A percentile compares a stretch with the other conserved stretches of the same genome.
These are phyloP conservation scores for Malus sieversii DNA, from an alignment of 306 rosid species.

Conservation along the genomic window DNA sequence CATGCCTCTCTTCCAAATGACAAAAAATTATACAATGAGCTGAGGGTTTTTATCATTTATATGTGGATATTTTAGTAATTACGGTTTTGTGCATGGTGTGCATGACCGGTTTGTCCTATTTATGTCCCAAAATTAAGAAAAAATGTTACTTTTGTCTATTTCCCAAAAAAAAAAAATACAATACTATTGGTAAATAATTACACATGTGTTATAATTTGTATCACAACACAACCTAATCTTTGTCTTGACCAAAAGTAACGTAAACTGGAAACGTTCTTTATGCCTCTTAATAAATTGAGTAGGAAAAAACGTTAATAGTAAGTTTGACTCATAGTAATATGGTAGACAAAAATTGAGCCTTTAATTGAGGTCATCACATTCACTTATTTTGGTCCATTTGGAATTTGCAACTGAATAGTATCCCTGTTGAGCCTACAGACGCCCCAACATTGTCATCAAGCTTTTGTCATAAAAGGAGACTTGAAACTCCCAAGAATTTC, in stretches of 20 bases:
- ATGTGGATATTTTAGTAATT: too few species aligned
- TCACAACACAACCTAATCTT: neutral
- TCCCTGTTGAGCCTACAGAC: conserved; percentile 16
- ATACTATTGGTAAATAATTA: too few species aligned
- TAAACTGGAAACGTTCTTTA: neutral
- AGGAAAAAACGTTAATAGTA: neutral
- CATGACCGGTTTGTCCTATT: too few species aligned
- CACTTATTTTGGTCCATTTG: neutral
- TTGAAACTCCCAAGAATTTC: conserved; percentile 10
- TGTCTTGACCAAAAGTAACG: neutral
- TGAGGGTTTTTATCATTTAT: too few species aligned
- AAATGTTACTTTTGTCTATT: too few species aligned
- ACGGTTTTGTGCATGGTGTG: too few species aligned
- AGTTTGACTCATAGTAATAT: neutral
- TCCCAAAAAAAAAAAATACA: too few species aligned
- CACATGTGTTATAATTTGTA: too few species aligned
- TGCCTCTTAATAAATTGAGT: neutral
- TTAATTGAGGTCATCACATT: neutral
- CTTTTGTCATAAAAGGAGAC: conserved; percentile 51
- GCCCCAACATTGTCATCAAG: neutral
- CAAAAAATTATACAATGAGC: too few species aligned
- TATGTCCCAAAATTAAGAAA: too few species aligned
- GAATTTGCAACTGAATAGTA: neutral
- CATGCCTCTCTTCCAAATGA: too few species aligned
- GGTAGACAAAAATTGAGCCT: neutral